Conservation (phyloP, 805 yeast genomes). For the Metschnikowia continentalis region DNA sequence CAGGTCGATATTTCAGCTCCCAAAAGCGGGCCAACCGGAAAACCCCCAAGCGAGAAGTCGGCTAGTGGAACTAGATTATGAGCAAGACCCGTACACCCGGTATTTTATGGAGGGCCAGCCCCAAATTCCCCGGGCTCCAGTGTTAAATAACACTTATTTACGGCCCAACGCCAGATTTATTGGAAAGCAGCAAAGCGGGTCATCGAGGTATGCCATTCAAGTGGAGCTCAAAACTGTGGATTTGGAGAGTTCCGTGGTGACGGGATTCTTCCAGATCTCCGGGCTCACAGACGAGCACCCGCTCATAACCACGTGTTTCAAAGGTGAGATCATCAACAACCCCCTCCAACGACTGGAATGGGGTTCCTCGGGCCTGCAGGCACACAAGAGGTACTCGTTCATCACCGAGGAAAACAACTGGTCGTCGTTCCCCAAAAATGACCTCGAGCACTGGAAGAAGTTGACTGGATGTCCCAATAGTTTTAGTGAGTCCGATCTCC, state of each 20-base stretch:
- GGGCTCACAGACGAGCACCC: constrained; percentile 63
- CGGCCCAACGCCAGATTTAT: constrained; percentile 58
- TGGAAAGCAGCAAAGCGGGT: constrained; percentile 71
- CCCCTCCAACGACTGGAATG: constrained; percentile 27
- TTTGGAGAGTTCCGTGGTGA: constrained; percentile 33
- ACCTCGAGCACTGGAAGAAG: constrained; percentile 50
- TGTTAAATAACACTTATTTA: constrained; percentile 42
- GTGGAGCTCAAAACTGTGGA: constrained; percentile 73
- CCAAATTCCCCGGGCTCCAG: constrained; percentile 12
- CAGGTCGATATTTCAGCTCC: neutral
- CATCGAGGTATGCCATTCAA: constrained; percentile 58
- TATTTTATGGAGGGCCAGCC: constrained; percentile 6
- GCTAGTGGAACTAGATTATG: neutral
- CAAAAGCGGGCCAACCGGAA: neutral
- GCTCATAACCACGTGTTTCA: constrained; percentile 65
- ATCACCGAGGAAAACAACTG: constrained; percentile 55
- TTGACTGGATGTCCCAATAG: constrained; percentile 45
- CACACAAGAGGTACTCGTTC: constrained; percentile 42
- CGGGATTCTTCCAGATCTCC: constrained; percentile 63
- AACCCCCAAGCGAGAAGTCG: neutral
- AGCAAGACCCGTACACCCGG: constrained; percentile 8
- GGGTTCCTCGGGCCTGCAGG: constrained; percentile 15
- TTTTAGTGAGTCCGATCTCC: constrained; percentile 36
- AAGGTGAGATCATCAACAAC: constrained; percentile 64
- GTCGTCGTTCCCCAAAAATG: constrained; percentile 43